Evolutionary conservation across 345 rosid genomes (phyloP).

Genomic region (Populus davidiana): DNA sequence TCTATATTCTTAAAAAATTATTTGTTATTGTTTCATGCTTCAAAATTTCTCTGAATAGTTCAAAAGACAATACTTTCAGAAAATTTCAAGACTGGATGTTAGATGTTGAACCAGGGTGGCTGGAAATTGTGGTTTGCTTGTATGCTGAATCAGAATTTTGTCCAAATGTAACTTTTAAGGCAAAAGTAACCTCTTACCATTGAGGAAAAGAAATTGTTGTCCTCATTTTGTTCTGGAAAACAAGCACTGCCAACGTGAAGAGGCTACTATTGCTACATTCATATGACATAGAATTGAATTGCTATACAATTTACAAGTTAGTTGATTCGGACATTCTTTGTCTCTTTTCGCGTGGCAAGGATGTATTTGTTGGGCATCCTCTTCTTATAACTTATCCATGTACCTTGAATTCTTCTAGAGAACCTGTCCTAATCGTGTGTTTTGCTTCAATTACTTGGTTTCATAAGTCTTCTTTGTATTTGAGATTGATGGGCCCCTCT

Average conservation of each 20-base stretch:
- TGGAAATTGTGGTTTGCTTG: neutral
- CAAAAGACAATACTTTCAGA: neutral
- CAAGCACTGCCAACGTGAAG: neutral
- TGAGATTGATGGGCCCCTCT: too few species aligned
- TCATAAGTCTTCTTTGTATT: too few species aligned
- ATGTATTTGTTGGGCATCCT: too few species aligned
- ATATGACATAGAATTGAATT: neutral
- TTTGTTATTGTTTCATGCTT: neutral
- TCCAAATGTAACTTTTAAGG: neutral
- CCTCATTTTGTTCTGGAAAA: neutral
- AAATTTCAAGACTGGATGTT: neutral
- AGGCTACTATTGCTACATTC: neutral
- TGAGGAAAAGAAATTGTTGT: neutral
- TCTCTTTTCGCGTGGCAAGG: neutral
- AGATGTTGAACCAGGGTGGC: neutral
- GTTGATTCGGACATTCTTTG: neutral
- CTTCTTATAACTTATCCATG: too few species aligned
- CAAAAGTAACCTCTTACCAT: neutral
- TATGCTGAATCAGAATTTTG: neutral
- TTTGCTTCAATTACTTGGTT: too few species aligned
- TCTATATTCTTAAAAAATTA: too few species aligned
- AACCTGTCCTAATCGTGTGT: too few species aligned
- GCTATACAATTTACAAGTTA: too few species aligned
- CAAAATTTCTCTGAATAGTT: neutral
- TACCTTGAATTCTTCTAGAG: too few species aligned